Conservation (phyloP, 2,329 filamentous ascomycete genomes). For the Alternaria longipes region DNA sequence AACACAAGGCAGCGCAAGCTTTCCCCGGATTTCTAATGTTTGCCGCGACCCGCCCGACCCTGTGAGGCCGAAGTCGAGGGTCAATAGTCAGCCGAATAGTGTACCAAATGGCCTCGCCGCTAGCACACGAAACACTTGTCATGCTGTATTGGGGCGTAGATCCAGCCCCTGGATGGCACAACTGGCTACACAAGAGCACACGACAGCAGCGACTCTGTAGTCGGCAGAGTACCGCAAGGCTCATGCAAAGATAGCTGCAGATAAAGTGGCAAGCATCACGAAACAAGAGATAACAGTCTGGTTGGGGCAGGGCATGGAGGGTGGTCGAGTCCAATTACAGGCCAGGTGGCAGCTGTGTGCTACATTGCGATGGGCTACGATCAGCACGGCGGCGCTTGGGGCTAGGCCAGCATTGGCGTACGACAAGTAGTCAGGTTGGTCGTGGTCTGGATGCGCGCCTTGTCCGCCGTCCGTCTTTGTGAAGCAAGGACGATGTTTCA, state of each 20-base stretch:
- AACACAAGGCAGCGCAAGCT: conserved; percentile 21
- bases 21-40: conserved; percentile 40
- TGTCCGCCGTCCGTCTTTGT: conserved; percentile 18
- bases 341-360: conserved; percentile 35
- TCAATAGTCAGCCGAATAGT: conserved; percentile 18
- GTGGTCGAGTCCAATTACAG: conserved; percentile 30
- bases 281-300: conserved; percentile 35
- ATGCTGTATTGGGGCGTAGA: conserved; percentile 36
- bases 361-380: conserved; percentile 17
- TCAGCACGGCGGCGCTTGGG: conserved; percentile 28
- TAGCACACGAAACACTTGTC: conserved; percentile 42
- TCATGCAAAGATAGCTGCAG: conserved; percentile 3
- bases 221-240: neutral
- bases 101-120: conserved; percentile 26
- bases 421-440: conserved; percentile 23
- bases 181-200: conserved; percentile 15
- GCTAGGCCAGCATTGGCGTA: conserved; percentile 31
- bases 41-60: conserved; percentile 39
- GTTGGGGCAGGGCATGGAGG: conserved; percentile 23
- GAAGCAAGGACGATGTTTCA: conserved; percentile 40
- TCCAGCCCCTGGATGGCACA: conserved; percentile 35
- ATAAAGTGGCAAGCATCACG: conserved; percentile 31
- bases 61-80: conserved; percentile 32
- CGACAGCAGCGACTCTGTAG: neutral
- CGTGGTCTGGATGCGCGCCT: conserved; percentile 16